phyloP scores from a whole-genome alignment of 345 rosid genomes.

The Erysimum cheiranthoides region DNA sequence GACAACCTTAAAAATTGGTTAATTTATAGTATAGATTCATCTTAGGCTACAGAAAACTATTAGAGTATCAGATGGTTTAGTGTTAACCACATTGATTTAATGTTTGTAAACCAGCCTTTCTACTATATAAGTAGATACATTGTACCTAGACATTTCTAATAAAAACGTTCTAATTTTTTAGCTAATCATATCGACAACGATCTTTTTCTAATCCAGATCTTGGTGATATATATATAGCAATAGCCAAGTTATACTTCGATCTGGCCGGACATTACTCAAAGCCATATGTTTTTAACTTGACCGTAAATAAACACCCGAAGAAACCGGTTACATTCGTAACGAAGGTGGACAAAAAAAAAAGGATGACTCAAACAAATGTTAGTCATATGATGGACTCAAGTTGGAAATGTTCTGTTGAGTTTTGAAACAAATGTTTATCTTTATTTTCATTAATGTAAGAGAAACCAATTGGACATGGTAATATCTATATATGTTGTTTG shows the following conservation, averaged over 20 bases:
- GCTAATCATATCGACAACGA: neutral
- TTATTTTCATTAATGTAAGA: neutral
- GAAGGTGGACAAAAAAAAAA: slow-evolving; percentile 39
- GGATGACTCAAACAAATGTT: slow-evolving; percentile 13
- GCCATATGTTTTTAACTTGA: slow-evolving; percentile 81
- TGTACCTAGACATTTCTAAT: too few species aligned
- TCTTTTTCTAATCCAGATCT: slow-evolving; percentile 55
- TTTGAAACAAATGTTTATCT: neutral
- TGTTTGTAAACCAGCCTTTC: too few species aligned
- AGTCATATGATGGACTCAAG: too few species aligned
- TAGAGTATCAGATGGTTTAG: too few species aligned
- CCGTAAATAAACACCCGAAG: slow-evolving; percentile 66
- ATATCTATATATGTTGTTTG: neutral
- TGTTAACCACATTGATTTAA: too few species aligned
- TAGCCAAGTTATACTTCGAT: slow-evolving; percentile 89
- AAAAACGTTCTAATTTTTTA: neutral
- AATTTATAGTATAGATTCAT: too few species aligned
- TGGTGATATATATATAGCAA: slow-evolving; percentile 77
- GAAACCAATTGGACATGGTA: neutral
- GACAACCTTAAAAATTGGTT: too few species aligned
- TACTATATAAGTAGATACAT: too few species aligned
- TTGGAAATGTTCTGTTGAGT: neutral
- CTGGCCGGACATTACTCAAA: slow-evolving; percentile 91
- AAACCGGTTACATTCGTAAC: slow-evolving; percentile 66
- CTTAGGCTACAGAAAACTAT: neutral